Base-by-base conservation (phyloP, 306 rosid species). In the Dryas octopetala region DNA sequence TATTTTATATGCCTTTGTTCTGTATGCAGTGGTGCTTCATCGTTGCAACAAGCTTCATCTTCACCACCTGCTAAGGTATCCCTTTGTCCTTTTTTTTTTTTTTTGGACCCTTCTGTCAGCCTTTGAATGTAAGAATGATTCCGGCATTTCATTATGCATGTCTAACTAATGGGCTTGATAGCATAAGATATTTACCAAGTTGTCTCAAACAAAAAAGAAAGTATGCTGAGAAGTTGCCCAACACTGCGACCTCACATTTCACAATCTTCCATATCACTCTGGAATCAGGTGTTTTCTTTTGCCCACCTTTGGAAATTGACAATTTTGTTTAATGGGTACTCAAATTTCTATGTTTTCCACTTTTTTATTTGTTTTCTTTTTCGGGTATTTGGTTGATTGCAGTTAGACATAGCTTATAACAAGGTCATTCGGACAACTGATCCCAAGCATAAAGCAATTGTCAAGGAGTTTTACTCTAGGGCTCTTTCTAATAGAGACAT, bases 401-500 rank as follows among this genome's bases (percentile, higher is more conserved):
- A 95, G 98, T 74, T 95, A 61, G 96, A 95, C 71, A 86, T 95
- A 78, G 81, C 91, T 3, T 95, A 95, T 64, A 97, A 95, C 76
- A 91, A 88, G 85, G 91, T 95, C 85, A 89, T 95, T 52, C 85
- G 97, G 85, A 95, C 98, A 75, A 95, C 97, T 55, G 91, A 90
- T 85, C 71, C 86, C 63, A 95, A 89, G 82, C 98, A 95, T 44
- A 96, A 91, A 85, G 89, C 91, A 63, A 83, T 91, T 68, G 98
- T 95, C 59, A 95, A 86, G 92, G 98, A 90, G 79, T 91, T 95
- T 84, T 95, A 95, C 81, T 89, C 91, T 0, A 89, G 90, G 83
- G 97, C 90, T 78, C 93, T 90, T 80, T 91, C 91, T 75, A 95
- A 77, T 44, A 97, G 97, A 19, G 97, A 95, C 75, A 95, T 91